Percentiles rank a stretch among this genome's conserved stretches.
Conservation (phyloP, 106 monocot genomes). For the Dendrobium huoshanense region DNA sequence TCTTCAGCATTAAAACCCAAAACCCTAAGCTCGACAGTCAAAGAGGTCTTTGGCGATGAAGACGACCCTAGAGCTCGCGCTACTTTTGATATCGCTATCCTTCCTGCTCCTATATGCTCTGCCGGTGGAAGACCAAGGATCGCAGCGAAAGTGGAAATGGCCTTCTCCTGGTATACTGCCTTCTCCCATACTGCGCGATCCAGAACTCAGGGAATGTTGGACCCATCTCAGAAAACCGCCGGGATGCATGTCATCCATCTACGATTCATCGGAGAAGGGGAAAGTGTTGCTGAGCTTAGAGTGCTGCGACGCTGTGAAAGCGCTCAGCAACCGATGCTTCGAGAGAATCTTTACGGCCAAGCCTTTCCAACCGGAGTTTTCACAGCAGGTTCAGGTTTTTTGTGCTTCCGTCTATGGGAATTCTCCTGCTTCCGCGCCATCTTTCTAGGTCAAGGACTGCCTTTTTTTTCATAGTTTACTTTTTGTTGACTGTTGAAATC, state of each 20-base stretch:
- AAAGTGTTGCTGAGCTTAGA: background rate
- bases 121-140: background rate
- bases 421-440: background rate
- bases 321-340: background rate
- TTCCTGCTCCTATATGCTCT: background rate
- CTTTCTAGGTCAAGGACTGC: background rate
- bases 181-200: conserved; percentile 2
- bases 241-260: conserved; percentile 4
- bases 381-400: background rate
- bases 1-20: too few species aligned
- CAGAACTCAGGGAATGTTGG: conserved; percentile 11
- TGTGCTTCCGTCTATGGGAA: background rate
- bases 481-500: background rate
- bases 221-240: background rate
- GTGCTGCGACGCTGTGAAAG: conserved; percentile 2
- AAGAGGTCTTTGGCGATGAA: background rate
- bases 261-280: conserved; percentile 6
- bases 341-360: background rate
- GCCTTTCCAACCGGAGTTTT: background rate
- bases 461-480: background rate
- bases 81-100: background rate
- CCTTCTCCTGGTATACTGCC: conserved; percentile 3
- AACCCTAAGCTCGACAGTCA: too few species aligned
- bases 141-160: background rate
- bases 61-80: background rate